Percentiles rank a stretch among this genome's conserved stretches.
Conservation (phyloP, 176 grass and related monocot genomes). For the Triticum timopheevii region DNA sequence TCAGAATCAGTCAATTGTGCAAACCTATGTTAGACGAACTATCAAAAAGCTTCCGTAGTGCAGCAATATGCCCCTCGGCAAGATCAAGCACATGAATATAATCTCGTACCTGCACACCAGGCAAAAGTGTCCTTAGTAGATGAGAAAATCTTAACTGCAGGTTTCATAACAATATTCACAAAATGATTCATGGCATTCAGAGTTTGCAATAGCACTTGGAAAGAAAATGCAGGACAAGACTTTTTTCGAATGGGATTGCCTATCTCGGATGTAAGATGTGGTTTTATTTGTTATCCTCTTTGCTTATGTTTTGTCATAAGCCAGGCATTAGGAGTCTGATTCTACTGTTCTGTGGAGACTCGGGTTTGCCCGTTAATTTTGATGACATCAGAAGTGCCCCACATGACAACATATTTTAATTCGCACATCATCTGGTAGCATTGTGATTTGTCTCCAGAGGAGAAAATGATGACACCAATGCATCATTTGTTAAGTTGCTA, state of each 20-base stretch:
- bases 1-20: slow-evolving; percentile 13
- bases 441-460: not conserved
- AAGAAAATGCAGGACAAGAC: slow-evolving; percentile 9
- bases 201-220: not conserved
- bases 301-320: not conserved
- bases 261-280: not conserved
- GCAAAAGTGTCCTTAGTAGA: slow-evolving; percentile 21
- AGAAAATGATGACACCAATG: not conserved
- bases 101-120: slow-evolving; percentile 67
- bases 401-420: not conserved
- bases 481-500: not conserved
- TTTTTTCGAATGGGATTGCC: not conserved
- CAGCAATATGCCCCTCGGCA: slow-evolving; percentile 88
- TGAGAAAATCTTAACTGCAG: not conserved
- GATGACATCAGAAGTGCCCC: not conserved
- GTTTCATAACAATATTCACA: slow-evolving; percentile 8
- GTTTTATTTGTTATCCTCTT: not conserved
- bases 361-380: not conserved
- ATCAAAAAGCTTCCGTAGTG: slow-evolving; percentile 88
- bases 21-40: slow-evolving; percentile 66
- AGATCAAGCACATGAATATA: slow-evolving; percentile 97
- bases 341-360: not conserved
- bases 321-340: not conserved
- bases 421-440: not conserved
- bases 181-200: slow-evolving; percentile 10